Percentiles rank a stretch among this genome's conserved stretches.
These are phyloP conservation scores for Xylaria longipes DNA, from an alignment of 495 filamentous ascomycete genomes.

Conservation along the genomic window DNA sequence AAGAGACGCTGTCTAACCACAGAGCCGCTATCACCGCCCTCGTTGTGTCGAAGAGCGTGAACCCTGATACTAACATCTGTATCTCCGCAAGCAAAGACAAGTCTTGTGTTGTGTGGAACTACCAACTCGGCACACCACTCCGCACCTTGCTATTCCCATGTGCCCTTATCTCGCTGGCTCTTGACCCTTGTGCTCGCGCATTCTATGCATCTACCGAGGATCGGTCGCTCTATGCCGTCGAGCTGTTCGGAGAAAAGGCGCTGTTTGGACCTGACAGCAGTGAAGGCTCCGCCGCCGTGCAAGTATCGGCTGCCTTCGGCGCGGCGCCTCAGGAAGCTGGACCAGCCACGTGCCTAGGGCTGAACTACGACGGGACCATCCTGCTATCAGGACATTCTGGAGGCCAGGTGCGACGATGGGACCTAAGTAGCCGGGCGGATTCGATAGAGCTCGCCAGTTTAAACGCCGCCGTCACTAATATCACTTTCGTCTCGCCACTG, in stretches of 20 bases:
- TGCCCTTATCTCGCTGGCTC: slow-evolving; percentile 70
- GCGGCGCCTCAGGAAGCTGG: slow-evolving; percentile 66
- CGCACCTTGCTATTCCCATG: slow-evolving; percentile 79
- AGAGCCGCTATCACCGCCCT: slow-evolving; percentile 78
- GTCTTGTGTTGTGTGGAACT: slow-evolving; percentile 88
- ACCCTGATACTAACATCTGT: slow-evolving; percentile 70
- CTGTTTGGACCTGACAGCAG: slow-evolving; percentile 63
- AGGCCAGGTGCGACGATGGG: slow-evolving; percentile 82
- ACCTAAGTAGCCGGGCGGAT: slow-evolving; percentile 70
- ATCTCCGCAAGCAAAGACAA: slow-evolving; percentile 81
- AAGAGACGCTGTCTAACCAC: slow-evolving; percentile 78
- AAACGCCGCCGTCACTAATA: slow-evolving; percentile 79
- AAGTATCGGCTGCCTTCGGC: slow-evolving; percentile 67
- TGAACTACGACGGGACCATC: slow-evolving; percentile 83
- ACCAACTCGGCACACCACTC: slow-evolving; percentile 73
- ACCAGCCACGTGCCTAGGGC: slow-evolving; percentile 63
- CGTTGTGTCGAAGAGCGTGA: slow-evolving; percentile 68
- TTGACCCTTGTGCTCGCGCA: slow-evolving; percentile 86
- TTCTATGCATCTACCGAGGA: slow-evolving; percentile 85
- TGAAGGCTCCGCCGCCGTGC: slow-evolving; percentile 58
- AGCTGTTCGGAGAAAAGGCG: slow-evolving; percentile 68
- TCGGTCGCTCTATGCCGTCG: slow-evolving; percentile 79
- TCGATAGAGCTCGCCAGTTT: slow-evolving; percentile 67
- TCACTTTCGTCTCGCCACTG: slow-evolving; percentile 72
- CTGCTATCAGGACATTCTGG: slow-evolving; percentile 81